Evolutionary conservation across 2,329 filamentous ascomycete genomes (phyloP).

Genomic region (Knoxdaviesia capensis): DNA sequence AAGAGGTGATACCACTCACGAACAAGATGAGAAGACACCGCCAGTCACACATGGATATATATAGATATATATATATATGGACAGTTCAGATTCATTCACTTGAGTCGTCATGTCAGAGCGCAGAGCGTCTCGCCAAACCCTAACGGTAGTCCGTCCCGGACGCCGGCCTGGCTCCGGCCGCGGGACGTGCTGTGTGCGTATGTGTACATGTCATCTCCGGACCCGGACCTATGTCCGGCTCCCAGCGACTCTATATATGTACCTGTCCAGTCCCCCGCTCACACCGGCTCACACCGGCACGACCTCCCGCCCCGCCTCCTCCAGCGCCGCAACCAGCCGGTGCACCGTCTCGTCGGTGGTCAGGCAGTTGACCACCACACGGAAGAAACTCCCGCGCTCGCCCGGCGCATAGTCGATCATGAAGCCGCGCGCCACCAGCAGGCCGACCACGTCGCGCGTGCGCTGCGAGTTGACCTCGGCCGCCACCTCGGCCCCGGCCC

Average conservation of each 20-base stretch:
- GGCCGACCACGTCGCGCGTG: conserved; percentile 26
- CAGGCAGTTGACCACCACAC: conserved; percentile 38
- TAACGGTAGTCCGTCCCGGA: too few relatives aligned
- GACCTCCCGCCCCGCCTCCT: conserved; percentile 19
- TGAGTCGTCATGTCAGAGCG: too few relatives aligned
- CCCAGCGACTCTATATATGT: too few relatives aligned
- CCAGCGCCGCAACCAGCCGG: conserved; percentile 31
- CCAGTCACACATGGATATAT: neutral
- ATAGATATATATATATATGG: neutral
- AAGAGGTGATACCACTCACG: neutral
- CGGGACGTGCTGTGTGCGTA: too few relatives aligned
- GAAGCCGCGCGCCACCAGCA: conserved; percentile 29
- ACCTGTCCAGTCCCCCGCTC: too few relatives aligned
- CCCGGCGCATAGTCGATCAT: conserved; percentile 44
- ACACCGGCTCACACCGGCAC: neutral
- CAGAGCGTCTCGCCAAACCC: too few relatives aligned
- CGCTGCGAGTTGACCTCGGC: conserved; percentile 24
- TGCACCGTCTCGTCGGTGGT: conserved; percentile 30
- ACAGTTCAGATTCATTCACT: neutral
- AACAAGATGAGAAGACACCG: neutral
- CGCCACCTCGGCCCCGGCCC: conserved; percentile 20
- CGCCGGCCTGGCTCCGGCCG: too few relatives aligned
- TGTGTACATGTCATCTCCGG: too few relatives aligned
- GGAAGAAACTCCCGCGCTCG: conserved; percentile 32
- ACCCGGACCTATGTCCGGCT: too few relatives aligned